Evolutionary conservation across 2,329 filamentous ascomycete species (phyloP).

Genomic region (Aspergillus novofumigatus): DNA sequence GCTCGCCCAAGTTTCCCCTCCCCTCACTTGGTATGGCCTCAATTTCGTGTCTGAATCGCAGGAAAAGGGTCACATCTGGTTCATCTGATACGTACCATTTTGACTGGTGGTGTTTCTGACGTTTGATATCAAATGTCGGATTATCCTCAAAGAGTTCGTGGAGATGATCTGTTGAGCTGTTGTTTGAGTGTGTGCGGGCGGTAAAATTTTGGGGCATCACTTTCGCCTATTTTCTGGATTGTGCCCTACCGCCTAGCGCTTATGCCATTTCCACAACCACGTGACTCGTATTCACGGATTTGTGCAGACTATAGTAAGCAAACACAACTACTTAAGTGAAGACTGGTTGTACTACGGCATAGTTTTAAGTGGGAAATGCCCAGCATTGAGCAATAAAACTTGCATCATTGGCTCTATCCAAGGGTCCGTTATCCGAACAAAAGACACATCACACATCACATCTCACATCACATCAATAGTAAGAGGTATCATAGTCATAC

Average conservation of each 20-base stretch:
- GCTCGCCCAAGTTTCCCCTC: background rate
- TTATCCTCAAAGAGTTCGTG: constrained; percentile 50
- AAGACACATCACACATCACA: constrained; percentile 8
- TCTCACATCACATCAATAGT: constrained; percentile 26
- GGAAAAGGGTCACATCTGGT: background rate
- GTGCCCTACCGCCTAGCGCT: constrained; percentile 20
- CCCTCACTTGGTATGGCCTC: background rate
- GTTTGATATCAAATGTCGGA: constrained; percentile 41
- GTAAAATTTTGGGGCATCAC: constrained; percentile 19
- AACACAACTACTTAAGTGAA: background rate
- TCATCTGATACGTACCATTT: constrained; percentile 42
- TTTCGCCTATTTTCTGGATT: constrained; percentile 23
- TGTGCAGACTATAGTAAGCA: background rate
- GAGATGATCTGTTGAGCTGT: constrained; percentile 17
- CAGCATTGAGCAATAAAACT: background rate
- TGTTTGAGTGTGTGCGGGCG: constrained; percentile 18
- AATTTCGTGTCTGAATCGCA: background rate
- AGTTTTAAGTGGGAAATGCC: background rate
- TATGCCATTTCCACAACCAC: constrained; percentile 1
- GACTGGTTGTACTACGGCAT: too few relatives aligned
- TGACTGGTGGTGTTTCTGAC: constrained; percentile 25
- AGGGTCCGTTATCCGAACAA: background rate
- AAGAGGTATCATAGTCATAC: constrained; percentile 43
- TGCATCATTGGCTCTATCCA: constrained; percentile 13
- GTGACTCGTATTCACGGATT: background rate